Conservation (phyloP, 805 yeast species). For the Debaryomyces tyrocola region DNA sequence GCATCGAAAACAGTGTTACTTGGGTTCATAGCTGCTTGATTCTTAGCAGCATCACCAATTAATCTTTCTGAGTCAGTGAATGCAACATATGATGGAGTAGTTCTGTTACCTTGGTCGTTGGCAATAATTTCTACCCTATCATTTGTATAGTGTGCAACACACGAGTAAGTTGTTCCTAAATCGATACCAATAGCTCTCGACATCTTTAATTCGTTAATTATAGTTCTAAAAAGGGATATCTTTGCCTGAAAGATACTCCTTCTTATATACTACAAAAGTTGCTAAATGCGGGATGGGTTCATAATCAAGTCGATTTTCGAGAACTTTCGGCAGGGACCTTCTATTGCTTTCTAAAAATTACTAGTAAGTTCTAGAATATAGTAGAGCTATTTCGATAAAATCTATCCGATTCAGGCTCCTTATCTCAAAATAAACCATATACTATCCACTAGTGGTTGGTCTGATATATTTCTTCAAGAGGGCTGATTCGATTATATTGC, state of each 20-base stretch:
- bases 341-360: too few species aligned
- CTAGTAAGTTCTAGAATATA: too few species aligned
- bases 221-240: background rate
- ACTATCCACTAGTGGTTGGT: too few species aligned
- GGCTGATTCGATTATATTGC: too few species aligned
- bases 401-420: too few species aligned
- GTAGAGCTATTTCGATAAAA: too few species aligned
- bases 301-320: conserved; percentile 1
- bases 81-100: conserved; percentile 95
- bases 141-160: conserved; percentile 74
- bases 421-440: too few species aligned
- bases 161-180: conserved; percentile 96
- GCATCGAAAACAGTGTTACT: conserved; percentile 92
- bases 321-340: conserved; percentile 1
- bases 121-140: conserved; percentile 94
- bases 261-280: background rate
- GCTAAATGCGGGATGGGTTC: conserved; percentile 1
- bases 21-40: conserved; percentile 98
- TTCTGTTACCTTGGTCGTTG: conserved; percentile 98
- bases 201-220: conserved; percentile 9
- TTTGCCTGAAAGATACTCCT: background rate
- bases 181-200: conserved; percentile 72
- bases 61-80: conserved; percentile 94
- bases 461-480: too few species aligned
- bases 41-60: conserved; percentile 97